Evolutionary conservation across 352 stramenopile species (phyloP).

Genomic region (Phytophthora lateralis): DNA sequence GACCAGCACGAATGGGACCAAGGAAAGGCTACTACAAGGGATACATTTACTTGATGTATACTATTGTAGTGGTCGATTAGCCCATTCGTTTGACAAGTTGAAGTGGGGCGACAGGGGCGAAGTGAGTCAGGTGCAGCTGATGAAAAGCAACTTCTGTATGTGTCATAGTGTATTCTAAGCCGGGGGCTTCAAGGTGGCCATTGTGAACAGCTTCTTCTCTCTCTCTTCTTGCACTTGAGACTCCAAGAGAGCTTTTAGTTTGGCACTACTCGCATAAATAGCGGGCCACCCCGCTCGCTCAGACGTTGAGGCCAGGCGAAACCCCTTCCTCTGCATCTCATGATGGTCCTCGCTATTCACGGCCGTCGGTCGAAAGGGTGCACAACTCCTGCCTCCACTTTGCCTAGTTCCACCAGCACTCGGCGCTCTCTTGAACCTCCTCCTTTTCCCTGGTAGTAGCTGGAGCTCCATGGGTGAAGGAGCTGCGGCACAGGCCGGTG

Average conservation of each 20-base stretch:
- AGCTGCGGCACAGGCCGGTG: constrained; percentile 15
- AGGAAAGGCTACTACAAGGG: background rate
- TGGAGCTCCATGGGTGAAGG: constrained; percentile 26
- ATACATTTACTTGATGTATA: too few relatives aligned
- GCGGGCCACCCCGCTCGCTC: too few relatives aligned
- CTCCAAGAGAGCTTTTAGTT: too few relatives aligned
- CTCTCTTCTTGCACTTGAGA: too few relatives aligned
- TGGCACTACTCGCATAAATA: too few relatives aligned
- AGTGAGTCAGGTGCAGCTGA: background rate
- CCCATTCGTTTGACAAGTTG: constrained; percentile 23
- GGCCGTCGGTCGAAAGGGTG: constrained; percentile 11
- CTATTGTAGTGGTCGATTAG: constrained; percentile 6
- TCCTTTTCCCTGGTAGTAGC: constrained; percentile 9
- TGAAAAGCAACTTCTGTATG: constrained; percentile 3
- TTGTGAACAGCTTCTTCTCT: background rate
- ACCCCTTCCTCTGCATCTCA: constrained; percentile 10
- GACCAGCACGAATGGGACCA: background rate
- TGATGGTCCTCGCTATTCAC: constrained; percentile 20
- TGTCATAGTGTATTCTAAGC: too few relatives aligned
- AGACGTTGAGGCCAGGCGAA: too few relatives aligned
- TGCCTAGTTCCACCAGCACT: constrained; percentile 1
- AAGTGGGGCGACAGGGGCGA: constrained; percentile 18
- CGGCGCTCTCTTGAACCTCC: constrained; percentile 1
- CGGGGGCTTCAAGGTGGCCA: background rate
- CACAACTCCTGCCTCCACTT: constrained; percentile 9